phyloP scores from a whole-genome alignment of 2,329 filamentous ascomycete genomes.

The Cladophialophora yegresii region DNA sequence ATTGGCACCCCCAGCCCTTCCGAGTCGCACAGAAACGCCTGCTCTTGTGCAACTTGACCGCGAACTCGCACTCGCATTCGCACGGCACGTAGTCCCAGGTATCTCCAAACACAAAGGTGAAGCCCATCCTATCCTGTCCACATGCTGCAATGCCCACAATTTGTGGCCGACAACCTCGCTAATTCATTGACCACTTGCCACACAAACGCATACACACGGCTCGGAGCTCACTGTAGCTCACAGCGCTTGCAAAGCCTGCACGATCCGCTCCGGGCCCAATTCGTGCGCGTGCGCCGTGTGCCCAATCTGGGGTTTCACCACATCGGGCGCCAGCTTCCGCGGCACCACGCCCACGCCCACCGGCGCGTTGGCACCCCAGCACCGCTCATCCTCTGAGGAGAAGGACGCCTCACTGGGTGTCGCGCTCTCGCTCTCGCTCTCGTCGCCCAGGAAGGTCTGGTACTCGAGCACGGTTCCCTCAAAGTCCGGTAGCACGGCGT shows the following conservation, averaged over 20 bases:
- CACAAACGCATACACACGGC: not conserved
- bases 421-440: constrained; percentile 15
- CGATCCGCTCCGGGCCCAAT: constrained; percentile 17
- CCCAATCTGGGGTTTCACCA: constrained; percentile 7
- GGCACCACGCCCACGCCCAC: not conserved
- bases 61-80: too few species aligned
- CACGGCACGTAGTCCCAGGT: too few species aligned
- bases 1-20: not conserved
- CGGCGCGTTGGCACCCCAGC: not conserved
- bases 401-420: constrained; percentile 23
- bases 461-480: constrained; percentile 29
- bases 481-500: constrained; percentile 30
- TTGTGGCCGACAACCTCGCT: too few species aligned
- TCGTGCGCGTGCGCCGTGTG: not conserved
- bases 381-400: constrained; percentile 5
- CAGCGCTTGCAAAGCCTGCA: constrained; percentile 12
- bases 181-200: not conserved
- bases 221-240: not conserved
- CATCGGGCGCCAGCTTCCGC: constrained; percentile 7
- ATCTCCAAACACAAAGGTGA: too few species aligned
- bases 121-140: too few species aligned
- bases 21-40: not conserved
- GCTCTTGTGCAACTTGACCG: not conserved
- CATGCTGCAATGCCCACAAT: too few species aligned
- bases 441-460: constrained; percentile 9